A percentile compares a stretch with the other conserved stretches of the same genome.
These are phyloP conservation scores for Mucuna pruriens DNA, from an alignment of 306 rosid genomes.

Conservation along the genomic window DNA sequence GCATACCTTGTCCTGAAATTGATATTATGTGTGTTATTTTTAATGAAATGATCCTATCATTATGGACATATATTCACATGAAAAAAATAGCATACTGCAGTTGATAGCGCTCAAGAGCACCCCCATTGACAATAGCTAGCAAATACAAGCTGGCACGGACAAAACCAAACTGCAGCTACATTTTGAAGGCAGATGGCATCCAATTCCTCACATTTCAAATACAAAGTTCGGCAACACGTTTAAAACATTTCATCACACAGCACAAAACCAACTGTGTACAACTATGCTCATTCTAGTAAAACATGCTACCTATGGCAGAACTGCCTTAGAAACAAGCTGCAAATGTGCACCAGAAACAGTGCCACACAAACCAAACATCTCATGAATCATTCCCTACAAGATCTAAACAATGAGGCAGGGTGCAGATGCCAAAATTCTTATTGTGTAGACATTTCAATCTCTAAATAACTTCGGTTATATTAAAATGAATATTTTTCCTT, in stretches of 20 bases:
- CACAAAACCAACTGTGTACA: neutral
- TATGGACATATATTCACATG: neutral
- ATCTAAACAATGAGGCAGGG: no score
- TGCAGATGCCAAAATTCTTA: no score
- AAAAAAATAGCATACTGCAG: slow-evolving; percentile 14
- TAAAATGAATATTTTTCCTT: no score
- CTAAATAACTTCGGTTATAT: no score
- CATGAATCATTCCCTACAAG: neutral
- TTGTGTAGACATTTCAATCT: no score
- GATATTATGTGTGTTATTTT: neutral
- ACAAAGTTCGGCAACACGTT: neutral
- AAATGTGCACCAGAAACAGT: neutral
- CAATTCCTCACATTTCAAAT: neutral
- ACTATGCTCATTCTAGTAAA: neutral
- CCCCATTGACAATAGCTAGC: slow-evolving; percentile 3
- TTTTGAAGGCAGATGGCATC: neutral
- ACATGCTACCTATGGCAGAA: neutral
- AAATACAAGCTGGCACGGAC: neutral
- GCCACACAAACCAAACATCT: neutral
- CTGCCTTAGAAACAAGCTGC: neutral
- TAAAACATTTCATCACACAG: neutral
- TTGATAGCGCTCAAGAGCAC: neutral
- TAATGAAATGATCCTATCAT: neutral
- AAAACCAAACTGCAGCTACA: neutral
- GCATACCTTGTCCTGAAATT: neutral